Conservation (phyloP, 2,329 filamentous ascomycete species). For the Ilyonectria destructans region DNA sequence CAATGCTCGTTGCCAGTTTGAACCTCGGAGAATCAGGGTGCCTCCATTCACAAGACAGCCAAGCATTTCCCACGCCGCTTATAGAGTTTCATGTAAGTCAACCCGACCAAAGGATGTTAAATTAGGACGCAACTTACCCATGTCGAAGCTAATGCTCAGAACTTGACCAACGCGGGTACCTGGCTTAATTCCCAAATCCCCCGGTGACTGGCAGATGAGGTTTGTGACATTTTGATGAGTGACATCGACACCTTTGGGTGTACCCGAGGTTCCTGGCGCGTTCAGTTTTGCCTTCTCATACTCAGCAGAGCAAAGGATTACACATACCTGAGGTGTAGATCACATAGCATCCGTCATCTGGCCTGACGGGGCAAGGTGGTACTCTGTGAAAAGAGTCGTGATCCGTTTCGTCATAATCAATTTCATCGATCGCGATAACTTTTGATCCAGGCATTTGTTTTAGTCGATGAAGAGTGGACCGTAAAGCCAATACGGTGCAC, state of each 20-base stretch:
- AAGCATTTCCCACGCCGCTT: slow-evolving; percentile 74
- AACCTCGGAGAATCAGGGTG: slow-evolving; percentile 67
- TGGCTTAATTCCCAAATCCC: slow-evolving; percentile 64
- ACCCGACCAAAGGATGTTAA: not conserved
- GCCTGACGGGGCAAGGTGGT: slow-evolving; percentile 8
- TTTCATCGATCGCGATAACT: slow-evolving; percentile 52
- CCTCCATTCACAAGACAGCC: slow-evolving; percentile 71
- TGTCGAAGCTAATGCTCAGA: slow-evolving; percentile 73
- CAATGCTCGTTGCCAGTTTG: slow-evolving; percentile 65
- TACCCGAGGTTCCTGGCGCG: slow-evolving; percentile 68
- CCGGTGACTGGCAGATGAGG: slow-evolving; percentile 65
- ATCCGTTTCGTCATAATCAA: not conserved
- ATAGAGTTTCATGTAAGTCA: not conserved
- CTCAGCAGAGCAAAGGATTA: not conserved
- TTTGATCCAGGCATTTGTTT: slow-evolving; percentile 36
- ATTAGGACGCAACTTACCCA: slow-evolving; percentile 62
- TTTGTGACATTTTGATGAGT: slow-evolving; percentile 72
- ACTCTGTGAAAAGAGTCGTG: not conserved
- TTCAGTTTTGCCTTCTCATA: not conserved
- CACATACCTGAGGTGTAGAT: slow-evolving; percentile 69
- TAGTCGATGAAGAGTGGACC: slow-evolving; percentile 52
- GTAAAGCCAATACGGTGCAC: slow-evolving; percentile 63
- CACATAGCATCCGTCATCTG: slow-evolving; percentile 61
- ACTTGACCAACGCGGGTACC: slow-evolving; percentile 70
- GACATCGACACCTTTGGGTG: slow-evolving; percentile 73